phyloP scores from a whole-genome alignment of 495 filamentous ascomycete genomes.

The Talaromyces trachyspermus region DNA sequence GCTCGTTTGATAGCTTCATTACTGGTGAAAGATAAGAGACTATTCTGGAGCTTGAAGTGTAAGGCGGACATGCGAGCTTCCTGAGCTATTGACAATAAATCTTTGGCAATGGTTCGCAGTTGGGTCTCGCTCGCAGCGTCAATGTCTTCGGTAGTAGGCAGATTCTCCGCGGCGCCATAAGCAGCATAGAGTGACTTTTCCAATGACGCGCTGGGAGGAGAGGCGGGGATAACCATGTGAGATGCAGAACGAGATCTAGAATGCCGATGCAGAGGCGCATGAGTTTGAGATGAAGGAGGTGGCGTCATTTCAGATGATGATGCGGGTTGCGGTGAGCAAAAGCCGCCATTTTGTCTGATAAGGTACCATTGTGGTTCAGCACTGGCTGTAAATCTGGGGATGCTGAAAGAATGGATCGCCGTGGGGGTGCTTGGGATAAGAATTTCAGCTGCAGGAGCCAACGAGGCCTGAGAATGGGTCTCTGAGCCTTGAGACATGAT shows the following conservation, averaged over 20 bases:
- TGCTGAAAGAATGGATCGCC: constrained; percentile 31
- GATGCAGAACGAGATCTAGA: constrained; percentile 26
- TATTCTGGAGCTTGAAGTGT: constrained; percentile 89
- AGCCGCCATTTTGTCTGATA: constrained; percentile 25
- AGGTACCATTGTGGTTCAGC: constrained; percentile 21
- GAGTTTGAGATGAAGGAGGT: constrained; percentile 65
- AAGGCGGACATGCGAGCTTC: constrained; percentile 74
- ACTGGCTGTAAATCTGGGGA: constrained; percentile 32
- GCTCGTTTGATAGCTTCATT: constrained; percentile 80
- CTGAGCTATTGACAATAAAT: constrained; percentile 42
- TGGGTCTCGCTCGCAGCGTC: constrained; percentile 50
- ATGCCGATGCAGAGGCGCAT: constrained; percentile 33
- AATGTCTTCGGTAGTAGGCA: constrained; percentile 59
- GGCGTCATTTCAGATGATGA: constrained; percentile 56
- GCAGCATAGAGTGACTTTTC: constrained; percentile 46
- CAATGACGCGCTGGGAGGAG: constrained; percentile 50
- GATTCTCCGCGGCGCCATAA: constrained; percentile 41
- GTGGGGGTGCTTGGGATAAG: constrained; percentile 28
- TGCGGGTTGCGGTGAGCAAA: constrained; percentile 31
- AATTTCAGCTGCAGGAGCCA: constrained; percentile 36
- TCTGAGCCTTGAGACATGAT: constrained; percentile 34
- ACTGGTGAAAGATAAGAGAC: constrained; percentile 76
- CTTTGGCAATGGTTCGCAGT: constrained; percentile 53
- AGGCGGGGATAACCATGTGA: constrained; percentile 34
- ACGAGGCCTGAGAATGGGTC: constrained; percentile 26